phyloP scores from a whole-genome alignment of 306 rosid genomes.

The Leucaena leucocephala region DNA sequence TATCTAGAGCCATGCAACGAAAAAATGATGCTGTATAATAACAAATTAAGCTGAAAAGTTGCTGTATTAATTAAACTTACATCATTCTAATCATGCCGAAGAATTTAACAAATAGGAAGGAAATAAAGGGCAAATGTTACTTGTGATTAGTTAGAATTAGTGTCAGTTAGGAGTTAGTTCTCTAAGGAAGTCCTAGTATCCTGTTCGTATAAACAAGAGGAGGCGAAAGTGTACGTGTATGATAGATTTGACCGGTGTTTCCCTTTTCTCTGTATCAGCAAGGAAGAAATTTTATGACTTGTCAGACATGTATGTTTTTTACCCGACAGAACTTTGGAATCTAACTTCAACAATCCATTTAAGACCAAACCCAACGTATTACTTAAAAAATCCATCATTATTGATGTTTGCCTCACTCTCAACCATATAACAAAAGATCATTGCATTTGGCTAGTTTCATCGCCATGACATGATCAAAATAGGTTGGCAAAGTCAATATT shows the following conservation, averaged over 20 bases:
- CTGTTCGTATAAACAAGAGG: too few relatives aligned
- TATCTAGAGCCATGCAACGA: constrained; percentile 18
- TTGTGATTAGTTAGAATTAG: neutral
- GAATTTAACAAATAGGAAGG: constrained; percentile 10
- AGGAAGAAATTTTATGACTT: neutral
- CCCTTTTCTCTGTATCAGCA: neutral
- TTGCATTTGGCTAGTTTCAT: neutral
- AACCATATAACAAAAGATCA: constrained; percentile 19
- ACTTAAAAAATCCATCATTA: neutral
- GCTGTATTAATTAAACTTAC: neutral
- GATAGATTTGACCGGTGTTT: neutral
- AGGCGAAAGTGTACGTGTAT: neutral
- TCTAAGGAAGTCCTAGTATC: too few relatives aligned
- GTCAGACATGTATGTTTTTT: neutral
- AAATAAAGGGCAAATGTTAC: neutral
- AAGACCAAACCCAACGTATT: neutral
- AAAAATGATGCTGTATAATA: neutral
- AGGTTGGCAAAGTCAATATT: neutral
- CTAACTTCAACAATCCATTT: neutral
- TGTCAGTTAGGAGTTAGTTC: neutral
- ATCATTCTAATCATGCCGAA: constrained; percentile 6
- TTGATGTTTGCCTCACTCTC: neutral
- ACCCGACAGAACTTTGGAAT: constrained; percentile 8
- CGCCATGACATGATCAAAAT: constrained; percentile 11
- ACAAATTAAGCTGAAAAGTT: constrained; percentile 25